Base-by-base conservation (phyloP, 164 flowering plant genomes). In the Stephania japonica region DNA sequence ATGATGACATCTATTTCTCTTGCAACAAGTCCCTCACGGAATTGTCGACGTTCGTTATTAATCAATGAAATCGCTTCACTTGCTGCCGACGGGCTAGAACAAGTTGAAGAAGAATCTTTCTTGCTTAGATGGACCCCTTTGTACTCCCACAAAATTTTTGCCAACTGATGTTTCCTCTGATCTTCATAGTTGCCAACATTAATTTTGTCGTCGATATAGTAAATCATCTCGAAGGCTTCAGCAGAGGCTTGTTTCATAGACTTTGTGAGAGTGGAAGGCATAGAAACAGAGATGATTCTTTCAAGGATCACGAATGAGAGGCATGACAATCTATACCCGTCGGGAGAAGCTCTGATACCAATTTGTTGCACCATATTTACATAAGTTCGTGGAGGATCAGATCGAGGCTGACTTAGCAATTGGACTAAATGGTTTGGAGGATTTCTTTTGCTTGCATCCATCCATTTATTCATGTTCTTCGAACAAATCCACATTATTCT, bases 401-500 rank as follows among this genome's bases (percentile, higher is more conserved):
- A n/a, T n/a, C n/a, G 13, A 44, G 50, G 50, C 1, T 6, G 18
- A 4, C 24, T 19, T n/a, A 59, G 24, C 24, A 59, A 19, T 59
- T 59, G 64, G 24, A n/a, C 64, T 8, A 59, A 19, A 59, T n/a
- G 2, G 9, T 18, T 59, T 23, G 72, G 11, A n/a, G 24, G 23
- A 24, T 9, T 32, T 53, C 47, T 67, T 14, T 27, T 32, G 38
- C 3, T 73, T 23, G 13, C 27, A n/a, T 9, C n/a, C 47, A 66
- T 73, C 75, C 70, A 73, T 67, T 19, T 66, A 6, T 50, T 38
- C 70, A 73, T n/a, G 6, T 73, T 70, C 8, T 50, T 27, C 50
- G 49, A 25, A n/a, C 70, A 42, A 6, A 42, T 67, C 50, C 41
- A 23, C 25, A 42, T 16, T 24, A 25, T 63, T 68, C 74, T 63